These are phyloP conservation scores for Colletotrichum eremochloae DNA, from an alignment of 2,329 filamentous ascomycete species.

Conservation along the genomic window DNA sequence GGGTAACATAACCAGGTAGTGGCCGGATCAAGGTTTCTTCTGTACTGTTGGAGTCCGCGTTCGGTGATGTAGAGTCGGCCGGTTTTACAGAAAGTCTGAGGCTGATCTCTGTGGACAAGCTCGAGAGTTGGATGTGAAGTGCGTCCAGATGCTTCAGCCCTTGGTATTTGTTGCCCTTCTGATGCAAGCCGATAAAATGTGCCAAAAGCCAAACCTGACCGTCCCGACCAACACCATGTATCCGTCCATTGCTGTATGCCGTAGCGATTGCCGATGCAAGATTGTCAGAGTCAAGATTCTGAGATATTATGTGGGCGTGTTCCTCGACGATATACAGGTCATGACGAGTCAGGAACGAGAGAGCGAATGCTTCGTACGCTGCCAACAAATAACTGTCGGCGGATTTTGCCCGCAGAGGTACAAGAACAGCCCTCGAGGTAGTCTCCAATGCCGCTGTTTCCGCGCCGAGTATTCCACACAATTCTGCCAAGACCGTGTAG, in stretches of 20 bases:
- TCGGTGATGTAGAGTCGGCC: conserved; percentile 21
- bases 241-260: conserved; percentile 49
- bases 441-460: conserved; percentile 39
- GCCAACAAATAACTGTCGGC: conserved; percentile 25
- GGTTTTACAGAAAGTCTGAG: conserved; percentile 53
- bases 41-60: conserved; percentile 26
- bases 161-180: conserved; percentile 51
- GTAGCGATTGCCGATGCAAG: conserved; percentile 59
- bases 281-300: conserved; percentile 53
- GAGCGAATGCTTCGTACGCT: conserved; percentile 54
- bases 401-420: conserved; percentile 40
- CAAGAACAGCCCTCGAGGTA: conserved; percentile 43
- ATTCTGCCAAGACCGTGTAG: conserved; percentile 56
- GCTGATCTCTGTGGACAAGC: conserved; percentile 65
- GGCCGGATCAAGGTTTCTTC: conserved; percentile 50
- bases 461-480: conserved; percentile 46
- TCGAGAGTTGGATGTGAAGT: conserved; percentile 67
- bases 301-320: conserved; percentile 53
- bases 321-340: conserved; percentile 58
- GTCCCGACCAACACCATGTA: conserved; percentile 50
- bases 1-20: conserved; percentile 70
- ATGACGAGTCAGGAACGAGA: conserved; percentile 54
- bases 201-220: conserved; percentile 74
- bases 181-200: conserved; percentile 73
- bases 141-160: conserved; percentile 62